Conservation (phyloP, 257 asterid genomes). For the Hygrophila difformis region DNA sequence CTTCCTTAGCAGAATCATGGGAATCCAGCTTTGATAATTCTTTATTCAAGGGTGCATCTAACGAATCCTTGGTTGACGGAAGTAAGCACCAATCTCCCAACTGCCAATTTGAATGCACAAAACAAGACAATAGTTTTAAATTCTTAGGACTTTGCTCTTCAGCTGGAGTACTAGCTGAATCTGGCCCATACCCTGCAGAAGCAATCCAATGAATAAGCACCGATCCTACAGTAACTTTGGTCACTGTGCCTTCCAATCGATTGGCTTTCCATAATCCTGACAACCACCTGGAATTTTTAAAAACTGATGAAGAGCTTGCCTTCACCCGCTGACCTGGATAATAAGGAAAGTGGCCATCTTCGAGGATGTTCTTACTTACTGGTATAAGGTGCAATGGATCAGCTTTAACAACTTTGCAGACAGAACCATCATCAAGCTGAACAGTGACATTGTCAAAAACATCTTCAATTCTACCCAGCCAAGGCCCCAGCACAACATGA, state of each 20-base stretch:
- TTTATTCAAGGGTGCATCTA: constrained; percentile 31
- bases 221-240: constrained; percentile 88
- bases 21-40: constrained; percentile 37
- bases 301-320: constrained; percentile 85
- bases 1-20: constrained; percentile 39
- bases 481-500: constrained; percentile 90
- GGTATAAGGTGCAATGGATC: constrained; percentile 84
- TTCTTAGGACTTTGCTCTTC: constrained; percentile 88
- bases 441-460: constrained; percentile 88
- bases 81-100: constrained; percentile 97
- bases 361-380: constrained; percentile 56
- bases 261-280: constrained; percentile 94
- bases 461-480: constrained; percentile 96
- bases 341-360: constrained; percentile 92
- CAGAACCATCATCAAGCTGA: constrained; percentile 89
- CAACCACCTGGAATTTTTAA: constrained; percentile 91
- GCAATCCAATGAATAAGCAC: constrained; percentile 93
- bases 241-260: constrained; percentile 84
- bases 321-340: constrained; percentile 96
- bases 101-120: constrained; percentile 89
- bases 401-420: constrained; percentile 86
- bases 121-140: constrained; percentile 78
- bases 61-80: constrained; percentile 32
- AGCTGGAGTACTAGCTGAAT: constrained; percentile 70
- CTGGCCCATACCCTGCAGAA: constrained; percentile 92